Conservation (phyloP, 164 flowering plant genomes). For the Kingdonia uniflora region DNA sequence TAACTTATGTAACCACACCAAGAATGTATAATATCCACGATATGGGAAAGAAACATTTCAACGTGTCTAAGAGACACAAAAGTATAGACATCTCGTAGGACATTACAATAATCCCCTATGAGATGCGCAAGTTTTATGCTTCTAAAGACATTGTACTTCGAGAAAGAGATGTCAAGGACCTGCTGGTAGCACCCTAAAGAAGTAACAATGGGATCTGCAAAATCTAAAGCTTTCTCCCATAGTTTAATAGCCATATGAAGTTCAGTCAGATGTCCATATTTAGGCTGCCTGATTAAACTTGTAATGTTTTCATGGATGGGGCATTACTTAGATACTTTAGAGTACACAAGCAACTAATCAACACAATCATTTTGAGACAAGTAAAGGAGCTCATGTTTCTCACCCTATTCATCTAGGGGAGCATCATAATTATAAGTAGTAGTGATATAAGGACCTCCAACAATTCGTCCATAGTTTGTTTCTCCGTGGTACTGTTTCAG, state of each 20-base stretch:
- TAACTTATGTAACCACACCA: not conserved
- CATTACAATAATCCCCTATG: too few relatives aligned
- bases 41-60: too few relatives aligned
- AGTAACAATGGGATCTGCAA: slow-evolving; percentile 65
- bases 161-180: slow-evolving; percentile 20
- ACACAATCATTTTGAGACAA: not conserved
- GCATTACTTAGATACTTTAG: not conserved
- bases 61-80: too few relatives aligned
- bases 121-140: too few relatives aligned
- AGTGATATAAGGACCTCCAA: slow-evolving; percentile 95
- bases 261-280: slow-evolving; percentile 84
- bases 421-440: slow-evolving; percentile 98
- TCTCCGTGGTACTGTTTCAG: slow-evolving; percentile 91
- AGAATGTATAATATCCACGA: too few relatives aligned
- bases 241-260: slow-evolving; percentile 81
- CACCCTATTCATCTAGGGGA: slow-evolving; percentile 98
- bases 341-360: not conserved
- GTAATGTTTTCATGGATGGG: slow-evolving; percentile 5
- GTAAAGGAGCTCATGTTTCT: slow-evolving; percentile 7
- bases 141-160: too few relatives aligned
- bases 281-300: slow-evolving; percentile 88
- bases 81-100: too few relatives aligned
- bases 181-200: slow-evolving; percentile 62
- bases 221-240: slow-evolving; percentile 65
- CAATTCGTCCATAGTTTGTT: slow-evolving; percentile 93